Base-by-base conservation (phyloP, 2,329 filamentous ascomycete species). In the Phaeoacremonium minimum region DNA sequence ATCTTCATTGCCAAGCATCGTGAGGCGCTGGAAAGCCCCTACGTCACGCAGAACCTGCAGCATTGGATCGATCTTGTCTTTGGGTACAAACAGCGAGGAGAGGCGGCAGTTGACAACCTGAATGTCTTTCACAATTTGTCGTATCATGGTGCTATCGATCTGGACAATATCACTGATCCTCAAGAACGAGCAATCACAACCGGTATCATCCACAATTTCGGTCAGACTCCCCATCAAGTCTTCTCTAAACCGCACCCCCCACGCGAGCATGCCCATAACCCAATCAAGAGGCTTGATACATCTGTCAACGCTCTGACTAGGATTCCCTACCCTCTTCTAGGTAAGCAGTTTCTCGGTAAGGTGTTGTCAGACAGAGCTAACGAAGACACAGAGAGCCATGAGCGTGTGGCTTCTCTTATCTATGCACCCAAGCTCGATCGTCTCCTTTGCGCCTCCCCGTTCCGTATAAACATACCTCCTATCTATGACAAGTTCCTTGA, bases 61-160 rank as follows among this genome's bases (percentile, higher is more conserved):
- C 77, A 85, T 46, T 98, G 93, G 93, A 95, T 98, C 40, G 93
- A 98, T 54, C 71, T 98, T 4, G 77, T 98, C 5, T 98, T 98
- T 57, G 93, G 93, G 0, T 85, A 74, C 59, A 96, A 97, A 62
- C 94, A 98, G 60, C 83, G 86, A 35, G 93, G 93, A 20, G 91
- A 97, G 38, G 86, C 89, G 4, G 93, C 93, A 0, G 72, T 96
- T 2, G 91, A 97, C 46, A 87, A 83, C 15, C 79, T 91, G 28
- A 98, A 98, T 51, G 89, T 98, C 15, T 98, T 96, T 64, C 91
- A 97, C 46, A 87, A 95, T 56, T 73, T 96, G 15, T 97, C 91
- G 0, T 98, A 98, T 54, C 86, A 90, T 43, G 94, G 93, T 6
- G 89, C 91, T 4, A 94, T 87, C 46, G 87, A 98, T 56, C 68